Conservation (phyloP, 257 asterid species). For the Paulownia fortunei region DNA sequence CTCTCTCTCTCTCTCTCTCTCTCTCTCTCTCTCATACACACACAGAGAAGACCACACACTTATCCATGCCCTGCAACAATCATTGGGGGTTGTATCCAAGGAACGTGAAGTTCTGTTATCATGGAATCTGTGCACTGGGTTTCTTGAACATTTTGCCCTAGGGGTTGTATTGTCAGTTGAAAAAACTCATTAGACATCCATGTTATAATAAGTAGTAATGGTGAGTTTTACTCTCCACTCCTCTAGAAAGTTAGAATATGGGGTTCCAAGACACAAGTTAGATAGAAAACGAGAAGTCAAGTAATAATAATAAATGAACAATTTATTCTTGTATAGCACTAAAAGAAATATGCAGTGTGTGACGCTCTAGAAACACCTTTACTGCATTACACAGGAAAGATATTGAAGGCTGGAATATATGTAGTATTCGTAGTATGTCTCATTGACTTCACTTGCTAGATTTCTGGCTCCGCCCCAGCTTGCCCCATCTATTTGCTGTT, state of each 20-base stretch:
- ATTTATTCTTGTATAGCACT: too few relatives aligned
- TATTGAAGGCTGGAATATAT: not conserved
- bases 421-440: not conserved
- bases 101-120: too few relatives aligned
- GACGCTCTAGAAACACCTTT: not conserved
- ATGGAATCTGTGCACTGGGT: not conserved
- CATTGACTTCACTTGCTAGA: not conserved
- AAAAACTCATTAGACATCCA: not conserved
- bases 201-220: not conserved
- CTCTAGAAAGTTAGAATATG: too few relatives aligned
- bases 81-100: too few relatives aligned
- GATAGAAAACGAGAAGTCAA: not conserved
- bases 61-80: too few relatives aligned
- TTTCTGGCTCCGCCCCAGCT: not conserved
- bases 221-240: not conserved
- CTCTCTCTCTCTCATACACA: not conserved
- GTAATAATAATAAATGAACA: not conserved
- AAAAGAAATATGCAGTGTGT: not conserved
- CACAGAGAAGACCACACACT: not conserved
- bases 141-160: not conserved
- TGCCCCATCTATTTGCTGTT: not conserved
- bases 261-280: not conserved
- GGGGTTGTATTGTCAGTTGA: not conserved
- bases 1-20: slow-evolving; percentile 28
- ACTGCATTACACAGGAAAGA: not conserved